These are phyloP conservation scores for Trichoderma sp. DNA, from an alignment of 2,329 filamentous ascomycete genomes.

Conservation along the genomic window DNA sequence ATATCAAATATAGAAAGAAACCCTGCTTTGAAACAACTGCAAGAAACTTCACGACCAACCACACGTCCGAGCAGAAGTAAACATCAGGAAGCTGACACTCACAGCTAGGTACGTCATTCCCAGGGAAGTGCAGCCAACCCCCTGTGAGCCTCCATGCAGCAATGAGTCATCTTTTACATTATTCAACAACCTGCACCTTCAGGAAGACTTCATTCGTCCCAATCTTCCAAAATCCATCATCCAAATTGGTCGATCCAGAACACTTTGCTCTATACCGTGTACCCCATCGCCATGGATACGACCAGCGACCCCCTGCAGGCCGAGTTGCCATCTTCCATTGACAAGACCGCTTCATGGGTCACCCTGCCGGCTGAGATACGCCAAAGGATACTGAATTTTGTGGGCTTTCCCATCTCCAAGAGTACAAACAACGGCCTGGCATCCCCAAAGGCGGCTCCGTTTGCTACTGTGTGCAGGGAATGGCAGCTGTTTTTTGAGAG, in stretches of 20 bases:
- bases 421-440: not conserved
- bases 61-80: too few relatives aligned
- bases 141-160: too few relatives aligned
- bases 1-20: too few relatives aligned
- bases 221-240: not conserved
- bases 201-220: not conserved
- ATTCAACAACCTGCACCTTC: too few relatives aligned
- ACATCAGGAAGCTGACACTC: too few relatives aligned
- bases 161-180: too few relatives aligned
- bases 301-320: not conserved
- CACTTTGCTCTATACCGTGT: not conserved
- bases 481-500: conserved; percentile 14
- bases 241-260: not conserved
- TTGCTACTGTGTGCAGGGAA: conserved; percentile 11
- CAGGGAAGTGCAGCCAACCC: too few relatives aligned
- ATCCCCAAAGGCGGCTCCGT: conserved; percentile 8
- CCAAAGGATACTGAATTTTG: not conserved
- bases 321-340: not conserved
- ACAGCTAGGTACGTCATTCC: too few relatives aligned
- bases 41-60: too few relatives aligned
- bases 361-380: conserved; percentile 14
- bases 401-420: not conserved
- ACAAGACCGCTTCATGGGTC: not conserved
- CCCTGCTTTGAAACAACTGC: too few relatives aligned
- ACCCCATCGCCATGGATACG: not conserved